Conservation (phyloP, 257 asterid species). For the Primulina eburnea region DNA sequence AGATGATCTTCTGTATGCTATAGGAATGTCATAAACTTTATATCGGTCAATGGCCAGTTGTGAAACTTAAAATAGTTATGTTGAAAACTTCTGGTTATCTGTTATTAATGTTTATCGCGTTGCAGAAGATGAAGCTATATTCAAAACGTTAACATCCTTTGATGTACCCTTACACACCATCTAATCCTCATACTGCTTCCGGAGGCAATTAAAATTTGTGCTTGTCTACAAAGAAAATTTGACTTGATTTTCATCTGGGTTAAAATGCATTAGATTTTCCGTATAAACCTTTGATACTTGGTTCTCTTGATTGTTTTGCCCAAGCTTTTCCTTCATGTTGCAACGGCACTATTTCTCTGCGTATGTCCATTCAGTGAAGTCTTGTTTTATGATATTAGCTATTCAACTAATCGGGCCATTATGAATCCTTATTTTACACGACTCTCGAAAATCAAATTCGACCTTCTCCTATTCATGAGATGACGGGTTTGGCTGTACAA, state of each 20-base stretch:
- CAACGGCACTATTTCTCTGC: neutral
- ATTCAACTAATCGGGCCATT: neutral
- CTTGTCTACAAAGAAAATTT: neutral
- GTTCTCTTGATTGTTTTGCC: constrained; percentile 3
- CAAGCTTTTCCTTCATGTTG: neutral
- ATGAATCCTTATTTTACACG: constrained; percentile 14
- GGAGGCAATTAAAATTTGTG: neutral
- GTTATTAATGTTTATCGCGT: constrained; percentile 6
- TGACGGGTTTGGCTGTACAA: constrained; percentile 6
- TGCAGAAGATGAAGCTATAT: constrained; percentile 3
- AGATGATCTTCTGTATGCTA: neutral
- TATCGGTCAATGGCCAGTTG: neutral
- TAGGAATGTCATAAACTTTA: neutral
- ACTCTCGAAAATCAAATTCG: constrained; percentile 1
- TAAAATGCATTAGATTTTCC: neutral
- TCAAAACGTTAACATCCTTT: constrained; percentile 2
- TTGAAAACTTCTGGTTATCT: neutral
- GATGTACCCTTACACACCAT: neutral
- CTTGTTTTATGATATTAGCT: constrained; percentile 15
- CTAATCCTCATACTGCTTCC: neutral
- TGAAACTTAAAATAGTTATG: neutral
- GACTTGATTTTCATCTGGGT: neutral
- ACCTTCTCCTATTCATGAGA: constrained; percentile 23
- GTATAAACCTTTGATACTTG: neutral
- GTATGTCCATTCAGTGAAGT: constrained; percentile 1